These are phyloP conservation scores for Komagataella phaffii DNA, from an alignment of 805 yeast species.

Conservation along the genomic window DNA sequence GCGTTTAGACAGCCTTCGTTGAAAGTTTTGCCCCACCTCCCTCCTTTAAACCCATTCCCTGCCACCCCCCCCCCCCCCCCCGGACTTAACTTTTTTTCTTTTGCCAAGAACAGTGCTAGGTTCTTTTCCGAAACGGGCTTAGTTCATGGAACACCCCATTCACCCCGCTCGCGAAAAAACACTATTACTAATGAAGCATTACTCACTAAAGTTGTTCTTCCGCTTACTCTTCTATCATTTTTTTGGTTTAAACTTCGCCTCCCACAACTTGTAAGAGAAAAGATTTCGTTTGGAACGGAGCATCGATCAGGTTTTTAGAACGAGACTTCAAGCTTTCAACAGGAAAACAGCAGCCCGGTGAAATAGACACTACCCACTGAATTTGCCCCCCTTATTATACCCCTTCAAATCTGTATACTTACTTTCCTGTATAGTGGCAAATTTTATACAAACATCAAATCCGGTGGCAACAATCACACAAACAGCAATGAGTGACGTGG, in stretches of 20 bases:
- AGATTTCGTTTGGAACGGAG: neutral
- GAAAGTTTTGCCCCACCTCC: too few species aligned
- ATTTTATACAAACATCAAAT: neutral
- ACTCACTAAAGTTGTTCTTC: neutral
- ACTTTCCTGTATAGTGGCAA: neutral
- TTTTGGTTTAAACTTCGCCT: neutral
- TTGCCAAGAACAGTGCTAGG: neutral
- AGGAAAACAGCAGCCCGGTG: neutral
- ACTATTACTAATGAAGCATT: neutral
- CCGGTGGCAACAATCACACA: neutral
- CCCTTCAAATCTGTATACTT: neutral
- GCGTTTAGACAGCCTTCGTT: too few species aligned
- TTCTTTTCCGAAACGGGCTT: neutral
- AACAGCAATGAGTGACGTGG: constrained; percentile 1
- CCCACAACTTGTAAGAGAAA: neutral
- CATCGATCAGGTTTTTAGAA: neutral
- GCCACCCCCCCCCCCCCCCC: too few species aligned
- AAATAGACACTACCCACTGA: neutral
- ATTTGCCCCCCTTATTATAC: neutral
- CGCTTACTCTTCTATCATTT: neutral
- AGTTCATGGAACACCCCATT: neutral
- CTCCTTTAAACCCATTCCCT: too few species aligned
- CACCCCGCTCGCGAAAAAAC: neutral
- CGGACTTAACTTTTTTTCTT: neutral
- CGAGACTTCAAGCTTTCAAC: neutral